Percentiles rank a stretch among this genome's conserved stretches.
Conservation (phyloP, 2,329 filamentous ascomycete genomes). For the Xylaria sp. region DNA sequence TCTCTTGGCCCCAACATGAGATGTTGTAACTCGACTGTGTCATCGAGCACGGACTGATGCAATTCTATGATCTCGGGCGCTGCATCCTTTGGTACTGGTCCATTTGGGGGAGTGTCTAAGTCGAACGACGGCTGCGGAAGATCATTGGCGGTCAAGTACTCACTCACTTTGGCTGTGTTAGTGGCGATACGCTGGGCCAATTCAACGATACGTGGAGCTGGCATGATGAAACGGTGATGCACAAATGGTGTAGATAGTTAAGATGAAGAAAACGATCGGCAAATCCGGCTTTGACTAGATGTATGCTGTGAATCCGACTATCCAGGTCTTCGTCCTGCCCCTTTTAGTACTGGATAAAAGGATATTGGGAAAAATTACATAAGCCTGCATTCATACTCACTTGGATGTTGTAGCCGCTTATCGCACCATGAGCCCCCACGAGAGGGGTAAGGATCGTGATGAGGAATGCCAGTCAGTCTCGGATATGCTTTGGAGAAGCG, state of each 20-base stretch:
- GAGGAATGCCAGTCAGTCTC: too few relatives aligned
- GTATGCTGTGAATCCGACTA: too few relatives aligned
- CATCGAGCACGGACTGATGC: slow-evolving; percentile 34
- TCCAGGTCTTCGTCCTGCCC: too few relatives aligned
- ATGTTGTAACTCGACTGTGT: slow-evolving; percentile 36
- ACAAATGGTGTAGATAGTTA: neutral
- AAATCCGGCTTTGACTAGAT: too few relatives aligned
- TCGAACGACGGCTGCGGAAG: slow-evolving; percentile 40
- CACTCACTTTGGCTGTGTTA: slow-evolving; percentile 39
- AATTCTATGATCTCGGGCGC: slow-evolving; percentile 26
- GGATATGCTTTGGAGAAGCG: too few relatives aligned
- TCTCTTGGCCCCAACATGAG: slow-evolving; percentile 41
- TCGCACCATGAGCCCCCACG: too few relatives aligned
- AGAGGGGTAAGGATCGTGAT: too few relatives aligned
- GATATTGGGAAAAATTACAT: too few relatives aligned
- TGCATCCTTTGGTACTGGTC: slow-evolving; percentile 13
- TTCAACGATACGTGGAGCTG: slow-evolving; percentile 28
- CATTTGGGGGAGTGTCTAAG: slow-evolving; percentile 29
- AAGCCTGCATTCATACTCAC: too few relatives aligned
- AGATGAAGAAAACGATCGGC: neutral
- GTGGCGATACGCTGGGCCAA: slow-evolving; percentile 33
- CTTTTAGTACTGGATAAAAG: too few relatives aligned
- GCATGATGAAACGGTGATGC: slow-evolving; percentile 13
- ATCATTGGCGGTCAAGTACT: slow-evolving; percentile 35
- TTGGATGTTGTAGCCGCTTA: too few relatives aligned